Evolutionary conservation across 108 stramenopile species (phyloP).

Genomic region (Cyclotella atomus): DNA sequence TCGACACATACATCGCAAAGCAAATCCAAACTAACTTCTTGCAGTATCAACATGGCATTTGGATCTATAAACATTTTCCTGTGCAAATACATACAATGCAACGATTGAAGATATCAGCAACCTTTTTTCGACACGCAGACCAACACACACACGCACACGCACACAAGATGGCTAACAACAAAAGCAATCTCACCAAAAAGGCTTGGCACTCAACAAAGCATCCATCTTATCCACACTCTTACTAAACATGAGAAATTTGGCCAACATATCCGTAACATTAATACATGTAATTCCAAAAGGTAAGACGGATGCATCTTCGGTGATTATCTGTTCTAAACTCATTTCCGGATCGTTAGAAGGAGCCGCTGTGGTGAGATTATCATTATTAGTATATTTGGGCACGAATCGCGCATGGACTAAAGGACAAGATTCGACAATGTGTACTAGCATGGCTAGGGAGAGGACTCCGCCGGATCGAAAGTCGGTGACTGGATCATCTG

Average conservation of each 20-base stretch:
- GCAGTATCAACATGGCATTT: slow-evolving; percentile 77
- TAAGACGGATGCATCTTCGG: slow-evolving; percentile 72
- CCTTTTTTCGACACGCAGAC: too few species aligned
- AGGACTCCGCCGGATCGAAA: slow-evolving; percentile 90
- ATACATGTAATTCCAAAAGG: slow-evolving; percentile 91
- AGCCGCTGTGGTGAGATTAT: neutral
- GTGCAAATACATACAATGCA: neutral
- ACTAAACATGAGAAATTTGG: slow-evolving; percentile 82
- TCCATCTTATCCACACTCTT: slow-evolving; percentile 88
- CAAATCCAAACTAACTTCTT: slow-evolving; percentile 79
- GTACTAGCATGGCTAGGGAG: slow-evolving; percentile 77
- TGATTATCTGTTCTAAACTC: slow-evolving; percentile 39
- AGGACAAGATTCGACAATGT: slow-evolving; percentile 73
- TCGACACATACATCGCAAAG: slow-evolving; percentile 80
- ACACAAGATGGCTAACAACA: too few species aligned
- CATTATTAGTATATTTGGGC: slow-evolving; percentile 10
- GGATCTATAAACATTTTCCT: slow-evolving; percentile 89
- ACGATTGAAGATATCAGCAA: neutral
- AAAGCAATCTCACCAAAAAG: slow-evolving; percentile 78
- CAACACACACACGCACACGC: too few species aligned
- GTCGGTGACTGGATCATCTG: slow-evolving; percentile 84
- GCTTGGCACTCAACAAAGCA: slow-evolving; percentile 80
- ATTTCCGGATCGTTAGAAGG: slow-evolving; percentile 1
- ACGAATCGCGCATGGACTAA: slow-evolving; percentile 48
- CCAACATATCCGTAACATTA: slow-evolving; percentile 89